A percentile compares a stretch with the other conserved stretches of the same genome.
These are phyloP conservation scores for Buxus sempervirens DNA, from an alignment of 164 flowering plant genomes.

Conservation along the genomic window DNA sequence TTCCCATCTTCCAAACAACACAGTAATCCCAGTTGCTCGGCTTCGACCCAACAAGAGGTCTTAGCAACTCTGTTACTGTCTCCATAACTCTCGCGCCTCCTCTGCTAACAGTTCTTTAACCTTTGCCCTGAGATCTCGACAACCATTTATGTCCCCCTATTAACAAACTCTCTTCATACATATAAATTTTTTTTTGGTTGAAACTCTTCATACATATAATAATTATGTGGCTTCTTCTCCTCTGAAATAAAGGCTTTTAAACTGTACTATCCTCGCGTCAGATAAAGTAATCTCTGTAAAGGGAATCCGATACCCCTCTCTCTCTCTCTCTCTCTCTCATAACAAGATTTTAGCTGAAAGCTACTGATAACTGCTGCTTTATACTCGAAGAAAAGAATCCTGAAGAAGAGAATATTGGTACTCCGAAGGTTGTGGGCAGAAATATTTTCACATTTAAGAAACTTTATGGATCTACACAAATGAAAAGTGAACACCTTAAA, in stretches of 20 bases:
- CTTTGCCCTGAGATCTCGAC: background rate
- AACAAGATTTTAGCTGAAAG: slow-evolving; percentile 3
- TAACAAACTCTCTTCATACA: background rate
- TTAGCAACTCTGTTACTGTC: slow-evolving; percentile 41
- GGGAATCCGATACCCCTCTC: slow-evolving; percentile 14
- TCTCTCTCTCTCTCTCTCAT: slow-evolving; percentile 6
- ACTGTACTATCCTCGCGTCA: background rate
- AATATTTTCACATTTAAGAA: too few relatives aligned
- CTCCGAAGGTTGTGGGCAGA: background rate
- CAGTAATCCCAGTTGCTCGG: slow-evolving; percentile 53
- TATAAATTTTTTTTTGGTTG: too few relatives aligned
- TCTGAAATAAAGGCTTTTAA: background rate
- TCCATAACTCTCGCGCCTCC: slow-evolving; percentile 34
- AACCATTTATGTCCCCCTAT: background rate
- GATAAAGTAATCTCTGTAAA: slow-evolving; percentile 23
- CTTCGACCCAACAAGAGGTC: slow-evolving; percentile 39
- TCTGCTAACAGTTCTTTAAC: background rate
- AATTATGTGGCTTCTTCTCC: background rate
- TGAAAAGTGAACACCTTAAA: too few relatives aligned
- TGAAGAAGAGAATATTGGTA: background rate
- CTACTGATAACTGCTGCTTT: slow-evolving; percentile 11
- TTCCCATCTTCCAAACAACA: slow-evolving; percentile 58
- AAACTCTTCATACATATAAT: background rate
- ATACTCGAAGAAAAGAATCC: background rate
- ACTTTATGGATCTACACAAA: too few relatives aligned